phyloP scores from a whole-genome alignment of 2,329 filamentous ascomycete genomes.

The Aureobasidium sp. region DNA sequence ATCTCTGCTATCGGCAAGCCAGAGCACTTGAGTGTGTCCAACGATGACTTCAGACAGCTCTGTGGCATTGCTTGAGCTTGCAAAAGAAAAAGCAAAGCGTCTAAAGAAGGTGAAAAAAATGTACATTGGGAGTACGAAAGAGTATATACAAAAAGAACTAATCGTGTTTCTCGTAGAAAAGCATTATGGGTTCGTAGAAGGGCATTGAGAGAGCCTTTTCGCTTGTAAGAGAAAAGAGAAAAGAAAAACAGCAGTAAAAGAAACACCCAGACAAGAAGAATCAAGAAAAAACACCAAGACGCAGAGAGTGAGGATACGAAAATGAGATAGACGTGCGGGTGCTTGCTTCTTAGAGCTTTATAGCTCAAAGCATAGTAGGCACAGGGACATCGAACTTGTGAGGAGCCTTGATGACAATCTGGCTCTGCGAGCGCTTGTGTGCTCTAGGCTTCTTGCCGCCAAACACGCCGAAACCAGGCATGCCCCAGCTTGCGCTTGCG shows the following conservation, averaged over 20 bases:
- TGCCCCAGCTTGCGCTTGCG: background rate
- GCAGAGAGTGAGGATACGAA: background rate
- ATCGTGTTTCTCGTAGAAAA: constrained; percentile 7
- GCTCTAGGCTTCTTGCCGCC: background rate
- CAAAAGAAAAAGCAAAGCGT: background rate
- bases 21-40: background rate
- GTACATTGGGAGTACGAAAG: background rate
- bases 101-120: background rate
- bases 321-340: background rate
- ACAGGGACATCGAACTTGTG: constrained; percentile 5
- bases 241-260: background rate
- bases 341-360: background rate
- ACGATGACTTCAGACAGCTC: background rate
- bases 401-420: constrained; percentile 1
- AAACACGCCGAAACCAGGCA: constrained; percentile 1
- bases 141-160: background rate
- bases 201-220: background rate
- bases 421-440: constrained; percentile 2
- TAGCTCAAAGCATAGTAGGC: background rate
- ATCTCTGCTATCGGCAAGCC: background rate
- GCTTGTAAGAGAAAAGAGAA: background rate
- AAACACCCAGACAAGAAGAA: background rate
- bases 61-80: background rate
- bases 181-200: constrained; percentile 7
- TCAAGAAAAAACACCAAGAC: background rate